phyloP scores from a whole-genome alignment of 306 rosid species.

The Begonia peltatifolia region DNA sequence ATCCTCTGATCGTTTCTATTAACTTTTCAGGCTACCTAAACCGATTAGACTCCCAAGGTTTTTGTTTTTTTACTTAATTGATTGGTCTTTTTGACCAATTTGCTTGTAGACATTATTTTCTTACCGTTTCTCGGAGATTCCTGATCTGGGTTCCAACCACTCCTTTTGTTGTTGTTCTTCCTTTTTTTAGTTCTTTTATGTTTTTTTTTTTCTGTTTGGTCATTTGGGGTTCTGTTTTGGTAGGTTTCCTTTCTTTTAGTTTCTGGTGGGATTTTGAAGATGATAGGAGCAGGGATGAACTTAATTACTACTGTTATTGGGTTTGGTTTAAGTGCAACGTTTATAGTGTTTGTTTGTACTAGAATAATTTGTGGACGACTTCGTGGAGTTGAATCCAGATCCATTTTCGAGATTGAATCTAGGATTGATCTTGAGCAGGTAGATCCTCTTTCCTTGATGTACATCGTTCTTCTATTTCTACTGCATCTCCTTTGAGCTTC shows the following conservation, averaged over 20 bases:
- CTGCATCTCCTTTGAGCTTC: too few species aligned
- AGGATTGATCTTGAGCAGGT: slow-evolving; percentile 72
- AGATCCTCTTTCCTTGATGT: background rate
- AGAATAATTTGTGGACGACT: slow-evolving; percentile 83
- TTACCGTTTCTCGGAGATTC: background rate
- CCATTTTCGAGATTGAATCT: slow-evolving; percentile 46
- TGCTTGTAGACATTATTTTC: too few species aligned
- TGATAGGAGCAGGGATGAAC: slow-evolving; percentile 41
- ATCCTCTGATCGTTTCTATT: background rate
- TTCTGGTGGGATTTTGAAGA: slow-evolving; percentile 9
- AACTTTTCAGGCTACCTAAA: slow-evolving; percentile 35
- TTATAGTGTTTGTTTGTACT: slow-evolving; percentile 81
- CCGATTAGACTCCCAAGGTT: slow-evolving; percentile 24
- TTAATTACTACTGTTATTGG: slow-evolving; percentile 67
- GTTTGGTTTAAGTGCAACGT: slow-evolving; percentile 90
- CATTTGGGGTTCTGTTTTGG: slow-evolving; percentile 8
- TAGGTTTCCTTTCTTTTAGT: background rate
- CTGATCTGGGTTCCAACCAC: background rate
- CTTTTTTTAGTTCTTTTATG: slow-evolving; percentile 9
- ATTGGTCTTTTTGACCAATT: background rate
- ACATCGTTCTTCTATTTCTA: background rate
- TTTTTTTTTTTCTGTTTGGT: slow-evolving; percentile 1
- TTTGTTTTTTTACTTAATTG: background rate
- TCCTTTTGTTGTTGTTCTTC: background rate
- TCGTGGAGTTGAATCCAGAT: slow-evolving; percentile 30